Percentiles rank a stretch among this genome's conserved stretches.
Conservation (phyloP, 164 flowering plant species). For the Berberis vulgaris region DNA sequence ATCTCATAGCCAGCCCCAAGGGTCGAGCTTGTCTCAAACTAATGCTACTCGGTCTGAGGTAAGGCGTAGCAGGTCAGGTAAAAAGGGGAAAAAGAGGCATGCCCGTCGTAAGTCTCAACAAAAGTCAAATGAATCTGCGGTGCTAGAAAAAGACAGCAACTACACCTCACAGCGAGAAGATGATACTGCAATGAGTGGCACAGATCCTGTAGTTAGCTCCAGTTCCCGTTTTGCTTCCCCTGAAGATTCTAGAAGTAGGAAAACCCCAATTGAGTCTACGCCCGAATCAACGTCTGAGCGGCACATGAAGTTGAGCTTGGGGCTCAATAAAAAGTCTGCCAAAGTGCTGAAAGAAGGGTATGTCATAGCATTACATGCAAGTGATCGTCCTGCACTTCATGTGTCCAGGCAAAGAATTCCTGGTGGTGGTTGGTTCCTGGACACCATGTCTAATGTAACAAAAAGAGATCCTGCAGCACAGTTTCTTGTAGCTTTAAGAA, state of each 20-base stretch:
- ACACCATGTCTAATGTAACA: slow-evolving; percentile 71
- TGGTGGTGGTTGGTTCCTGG: slow-evolving; percentile 97
- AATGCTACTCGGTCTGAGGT: slow-evolving; percentile 51
- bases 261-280: slow-evolving; percentile 44
- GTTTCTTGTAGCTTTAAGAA: slow-evolving; percentile 75
- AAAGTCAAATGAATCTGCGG: slow-evolving; percentile 46
- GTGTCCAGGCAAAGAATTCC: slow-evolving; percentile 83
- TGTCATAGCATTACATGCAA: slow-evolving; percentile 77
- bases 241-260: slow-evolving; percentile 71
- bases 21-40: slow-evolving; percentile 47
- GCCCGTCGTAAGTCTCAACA: slow-evolving; percentile 66
- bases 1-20: slow-evolving; percentile 43
- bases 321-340: slow-evolving; percentile 32
- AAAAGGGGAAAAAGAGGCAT: slow-evolving; percentile 90
- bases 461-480: slow-evolving; percentile 99
- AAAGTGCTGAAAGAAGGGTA: slow-evolving; percentile 80
- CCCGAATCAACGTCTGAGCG: slow-evolving; percentile 44
- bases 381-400: slow-evolving; percentile 64
- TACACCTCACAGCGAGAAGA: slow-evolving; percentile 59
- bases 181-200: slow-evolving; percentile 84
- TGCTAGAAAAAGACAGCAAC: slow-evolving; percentile 49
- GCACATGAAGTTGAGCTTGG: slow-evolving; percentile 30
- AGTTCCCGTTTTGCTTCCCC: slow-evolving; percentile 90
- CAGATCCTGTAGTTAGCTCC: slow-evolving; percentile 80
- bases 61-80: slow-evolving; percentile 77